A percentile compares a stretch with the other conserved stretches of the same genome.
Conservation (phyloP, 352 stramenopile genomes). For the Phytophthora foliorum region DNA sequence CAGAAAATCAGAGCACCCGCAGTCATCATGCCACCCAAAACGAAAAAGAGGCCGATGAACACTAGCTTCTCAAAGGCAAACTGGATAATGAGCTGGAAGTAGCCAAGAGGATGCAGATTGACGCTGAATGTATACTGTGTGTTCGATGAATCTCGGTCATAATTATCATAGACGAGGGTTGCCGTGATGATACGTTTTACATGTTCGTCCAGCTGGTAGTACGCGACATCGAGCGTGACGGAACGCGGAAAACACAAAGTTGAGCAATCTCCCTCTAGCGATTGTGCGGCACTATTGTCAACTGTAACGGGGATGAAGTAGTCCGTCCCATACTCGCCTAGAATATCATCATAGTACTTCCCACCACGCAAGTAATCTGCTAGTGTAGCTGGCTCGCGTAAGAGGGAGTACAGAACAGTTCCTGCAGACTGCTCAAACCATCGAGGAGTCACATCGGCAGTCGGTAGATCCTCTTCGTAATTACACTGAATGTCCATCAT, state of each 20-base stretch:
- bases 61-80: conserved; percentile 96
- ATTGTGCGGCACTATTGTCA: conserved; percentile 80
- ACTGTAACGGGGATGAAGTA: conserved; percentile 96
- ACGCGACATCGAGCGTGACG: conserved; percentile 94
- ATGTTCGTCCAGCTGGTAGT: conserved; percentile 94
- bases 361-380: conserved; percentile 88
- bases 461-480: conserved; percentile 94
- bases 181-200: conserved; percentile 95
- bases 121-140: conserved; percentile 94
- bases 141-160: conserved; percentile 91
- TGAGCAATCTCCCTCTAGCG: conserved; percentile 91
- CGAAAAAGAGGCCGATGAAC: conserved; percentile 95
- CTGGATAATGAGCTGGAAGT: conserved; percentile 96
- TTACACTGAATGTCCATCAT: conserved; percentile 89
- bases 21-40: conserved; percentile 91
- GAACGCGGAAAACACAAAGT: conserved; percentile 93
- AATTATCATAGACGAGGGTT: conserved; percentile 92
- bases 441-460: conserved; percentile 91
- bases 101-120: conserved; percentile 94
- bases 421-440: conserved; percentile 96
- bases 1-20: conserved; percentile 89
- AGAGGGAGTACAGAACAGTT: conserved; percentile 92
- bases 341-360: conserved; percentile 74
- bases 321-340: conserved; percentile 75
- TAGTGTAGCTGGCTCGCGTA: conserved; percentile 93